Evolutionary conservation across 2,329 filamentous ascomycete genomes (phyloP).

Genomic region (Verticillium longisporum): DNA sequence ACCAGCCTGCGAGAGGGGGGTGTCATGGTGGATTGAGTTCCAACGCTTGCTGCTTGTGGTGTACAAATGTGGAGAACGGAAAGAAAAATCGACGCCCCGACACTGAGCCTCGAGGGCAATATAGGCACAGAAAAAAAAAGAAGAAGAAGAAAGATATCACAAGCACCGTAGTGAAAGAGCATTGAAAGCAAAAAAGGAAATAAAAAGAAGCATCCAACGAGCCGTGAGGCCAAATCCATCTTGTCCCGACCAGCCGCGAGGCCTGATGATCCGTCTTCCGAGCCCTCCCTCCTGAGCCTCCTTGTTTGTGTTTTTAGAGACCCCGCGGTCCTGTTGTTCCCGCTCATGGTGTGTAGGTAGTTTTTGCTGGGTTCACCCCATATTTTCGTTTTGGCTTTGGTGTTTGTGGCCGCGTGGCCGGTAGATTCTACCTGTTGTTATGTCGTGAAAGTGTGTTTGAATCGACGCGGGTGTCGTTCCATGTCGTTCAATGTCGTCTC

Average conservation of each 20-base stretch:
- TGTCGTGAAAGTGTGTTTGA: neutral
- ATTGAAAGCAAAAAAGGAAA: neutral
- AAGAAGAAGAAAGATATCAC: neutral
- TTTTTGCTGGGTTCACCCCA: neutral
- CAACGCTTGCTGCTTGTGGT: neutral
- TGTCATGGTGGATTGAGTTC: neutral
- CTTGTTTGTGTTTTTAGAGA: neutral
- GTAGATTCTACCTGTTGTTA: neutral
- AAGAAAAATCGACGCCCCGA: neutral
- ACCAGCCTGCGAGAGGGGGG: neutral
- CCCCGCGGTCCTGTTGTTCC: conserved; percentile 12
- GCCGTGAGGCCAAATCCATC: conserved; percentile 28
- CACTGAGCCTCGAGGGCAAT: conserved; percentile 2
- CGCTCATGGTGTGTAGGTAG: conserved; percentile 4
- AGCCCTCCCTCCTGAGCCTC: neutral
- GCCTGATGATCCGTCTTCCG: conserved; percentile 13
- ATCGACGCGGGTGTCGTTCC: neutral
- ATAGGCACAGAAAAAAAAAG: neutral
- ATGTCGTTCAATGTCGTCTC: conserved; percentile 17
- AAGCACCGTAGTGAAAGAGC: neutral
- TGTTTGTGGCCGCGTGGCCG: conserved; percentile 3
- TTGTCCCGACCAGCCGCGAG: conserved; percentile 26
- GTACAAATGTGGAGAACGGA: neutral
- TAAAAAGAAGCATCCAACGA: conserved; percentile 16
- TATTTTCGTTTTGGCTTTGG: conserved; percentile 7